Evolutionary conservation across 176 grass and related monocot genomes (phyloP), one percentile per base, ranked within the genome.

Genomic region (Musa itinerans): DNA sequence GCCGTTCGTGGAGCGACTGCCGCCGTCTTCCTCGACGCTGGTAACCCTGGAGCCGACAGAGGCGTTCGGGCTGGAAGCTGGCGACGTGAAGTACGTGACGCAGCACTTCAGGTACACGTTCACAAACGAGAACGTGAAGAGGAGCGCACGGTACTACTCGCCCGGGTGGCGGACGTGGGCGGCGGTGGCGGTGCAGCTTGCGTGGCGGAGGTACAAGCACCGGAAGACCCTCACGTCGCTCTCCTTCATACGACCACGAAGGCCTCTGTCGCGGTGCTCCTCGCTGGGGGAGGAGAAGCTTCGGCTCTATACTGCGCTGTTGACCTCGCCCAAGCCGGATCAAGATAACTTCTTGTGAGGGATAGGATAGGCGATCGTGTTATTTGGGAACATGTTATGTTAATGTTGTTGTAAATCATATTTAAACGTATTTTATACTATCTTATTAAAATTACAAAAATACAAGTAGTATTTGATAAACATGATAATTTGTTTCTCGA

Each of bases 71-170:
- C 53, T 54, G 13, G 53, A 54, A 10, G 53, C 53, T 2, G 53
- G 0, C 10, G 94, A 98, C 73, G 80, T 98, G 52, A 93, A 93
- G 81, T 98, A 98, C 79, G 94, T 93, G 63, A 98, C 94, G 52
- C 94, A 82, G 76, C 90, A 98, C 84, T 98, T 98, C 80, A 76
- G 94, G 16, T 91, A 93, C 84, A 98, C 94, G 0, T 93, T 98
- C 84, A 76, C 82, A 54, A 98, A 89, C 79, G 90, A 98, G 56
- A 82, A 53, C 68, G 90, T 98, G 75, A 87, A 83, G 68, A 77
- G 90, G 22, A 98, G 90, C 74, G 94, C 84, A 52, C 69, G 88
- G n/a, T 98, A 98, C 82, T 98, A 98, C 86, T 98, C 94, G 3
- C 88, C 90, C 0, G 90, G 94, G 19, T 97, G 94, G 94, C 81